Conservation (phyloP, 2,329 filamentous ascomycete genomes). For the Fonsecaea pedrosoi region DNA sequence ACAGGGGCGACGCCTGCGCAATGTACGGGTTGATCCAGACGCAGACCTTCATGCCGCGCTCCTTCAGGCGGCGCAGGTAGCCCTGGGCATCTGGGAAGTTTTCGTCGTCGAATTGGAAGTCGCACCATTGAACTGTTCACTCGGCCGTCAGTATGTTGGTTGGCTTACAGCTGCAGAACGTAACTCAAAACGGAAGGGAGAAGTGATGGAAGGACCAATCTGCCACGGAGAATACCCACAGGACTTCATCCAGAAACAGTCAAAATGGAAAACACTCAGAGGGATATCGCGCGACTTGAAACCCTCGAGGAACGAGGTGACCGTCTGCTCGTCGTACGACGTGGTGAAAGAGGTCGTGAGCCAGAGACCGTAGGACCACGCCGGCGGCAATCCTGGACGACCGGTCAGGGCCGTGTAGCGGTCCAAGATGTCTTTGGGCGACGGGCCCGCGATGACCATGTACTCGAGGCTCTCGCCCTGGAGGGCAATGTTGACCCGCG, state of each 20-base stretch:
- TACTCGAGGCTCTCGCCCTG: slow-evolving; percentile 71
- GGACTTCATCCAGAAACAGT: slow-evolving; percentile 78
- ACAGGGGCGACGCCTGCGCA: slow-evolving; percentile 71
- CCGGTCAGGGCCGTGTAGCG: slow-evolving; percentile 70
- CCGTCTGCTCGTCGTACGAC: slow-evolving; percentile 69
- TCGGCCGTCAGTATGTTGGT: neutral
- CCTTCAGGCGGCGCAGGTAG: slow-evolving; percentile 69
- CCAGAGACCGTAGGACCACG: slow-evolving; percentile 75
- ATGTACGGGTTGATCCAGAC: slow-evolving; percentile 81
- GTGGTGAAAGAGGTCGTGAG: slow-evolving; percentile 75
- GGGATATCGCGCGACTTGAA: slow-evolving; percentile 70
- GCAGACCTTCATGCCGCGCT: slow-evolving; percentile 69
- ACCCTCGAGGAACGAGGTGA: slow-evolving; percentile 68
- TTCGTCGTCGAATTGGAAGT: slow-evolving; percentile 73
- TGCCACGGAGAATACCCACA: slow-evolving; percentile 43
- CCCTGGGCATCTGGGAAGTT: slow-evolving; percentile 72
- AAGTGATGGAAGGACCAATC: neutral
- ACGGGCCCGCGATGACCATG: slow-evolving; percentile 72
- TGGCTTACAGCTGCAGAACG: neutral
- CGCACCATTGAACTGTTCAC: slow-evolving; percentile 67
- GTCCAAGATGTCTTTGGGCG: slow-evolving; percentile 70
- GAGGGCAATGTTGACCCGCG: slow-evolving; percentile 68
- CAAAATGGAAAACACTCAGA: slow-evolving; percentile 76
- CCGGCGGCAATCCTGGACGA: slow-evolving; percentile 64
- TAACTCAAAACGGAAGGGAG: neutral